Evolutionary conservation across 1,139 yeast genomes (phyloP).

Genomic region (Debaryomyces nepalensis): DNA sequence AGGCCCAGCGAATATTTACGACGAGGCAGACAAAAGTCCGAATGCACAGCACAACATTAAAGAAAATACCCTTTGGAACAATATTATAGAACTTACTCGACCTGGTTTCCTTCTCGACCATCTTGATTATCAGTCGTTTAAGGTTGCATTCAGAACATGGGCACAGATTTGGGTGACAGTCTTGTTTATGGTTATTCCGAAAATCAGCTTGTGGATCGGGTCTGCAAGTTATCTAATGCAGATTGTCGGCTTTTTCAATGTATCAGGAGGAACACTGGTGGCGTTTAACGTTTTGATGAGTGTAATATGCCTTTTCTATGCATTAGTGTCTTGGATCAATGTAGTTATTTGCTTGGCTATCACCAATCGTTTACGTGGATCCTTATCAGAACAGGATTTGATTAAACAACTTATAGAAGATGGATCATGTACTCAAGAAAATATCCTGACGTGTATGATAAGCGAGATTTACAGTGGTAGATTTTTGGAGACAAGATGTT

Average conservation of each 20-base stretch:
- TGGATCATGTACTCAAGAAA: conserved; percentile 33
- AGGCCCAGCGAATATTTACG: conserved; percentile 11
- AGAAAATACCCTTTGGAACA: conserved; percentile 20
- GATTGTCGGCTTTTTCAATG: conserved; percentile 33
- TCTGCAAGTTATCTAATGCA: conserved; percentile 34
- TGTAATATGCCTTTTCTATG: conserved; percentile 23
- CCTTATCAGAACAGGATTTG: conserved; percentile 25
- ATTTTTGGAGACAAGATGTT: conserved; percentile 31
- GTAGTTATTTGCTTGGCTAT: conserved; percentile 33
- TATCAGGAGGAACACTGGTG: conserved; percentile 36
- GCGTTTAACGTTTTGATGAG: conserved; percentile 24
- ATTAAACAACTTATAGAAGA: conserved; percentile 26
- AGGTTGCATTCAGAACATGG: conserved; percentile 33
- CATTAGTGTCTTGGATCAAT: conserved; percentile 31
- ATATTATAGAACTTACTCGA: conserved; percentile 16
- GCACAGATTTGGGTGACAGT: conserved; percentile 34
- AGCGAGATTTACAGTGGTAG: conserved; percentile 33
- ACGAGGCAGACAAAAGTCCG: conserved; percentile 18
- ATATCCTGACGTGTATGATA: conserved; percentile 26
- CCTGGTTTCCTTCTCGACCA: conserved; percentile 37
- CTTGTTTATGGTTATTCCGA: conserved; percentile 31
- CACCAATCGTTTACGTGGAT: conserved; percentile 25
- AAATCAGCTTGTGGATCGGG: conserved; percentile 35
- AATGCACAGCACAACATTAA: conserved; percentile 13
- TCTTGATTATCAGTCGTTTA: conserved; percentile 31